A percentile compares a stretch with the other conserved stretches of the same genome.
These are phyloP conservation scores for Linum lewisii DNA, from an alignment of 345 rosid genomes.

Conservation along the genomic window DNA sequence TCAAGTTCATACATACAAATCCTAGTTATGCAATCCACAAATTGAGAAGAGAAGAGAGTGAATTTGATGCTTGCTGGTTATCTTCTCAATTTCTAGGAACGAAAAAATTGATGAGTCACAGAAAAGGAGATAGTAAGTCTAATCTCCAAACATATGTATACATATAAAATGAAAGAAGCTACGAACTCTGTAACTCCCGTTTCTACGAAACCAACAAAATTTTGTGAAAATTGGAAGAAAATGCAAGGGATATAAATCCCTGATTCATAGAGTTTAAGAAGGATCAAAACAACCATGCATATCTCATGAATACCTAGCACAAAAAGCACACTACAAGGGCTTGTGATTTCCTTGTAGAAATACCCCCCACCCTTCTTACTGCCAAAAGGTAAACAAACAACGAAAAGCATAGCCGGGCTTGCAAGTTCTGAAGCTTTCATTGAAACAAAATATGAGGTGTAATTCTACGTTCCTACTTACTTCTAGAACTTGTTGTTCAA, in stretches of 20 bases:
- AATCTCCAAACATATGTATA: neutral
- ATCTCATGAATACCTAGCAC: neutral
- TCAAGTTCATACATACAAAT: conserved; percentile 6
- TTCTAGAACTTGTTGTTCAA: conserved; percentile 76
- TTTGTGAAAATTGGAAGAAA: neutral
- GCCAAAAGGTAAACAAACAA: neutral
- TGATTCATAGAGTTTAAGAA: neutral
- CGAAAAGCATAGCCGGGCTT: too few relatives aligned
- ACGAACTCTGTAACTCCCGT: neutral
- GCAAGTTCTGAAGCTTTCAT: too few relatives aligned
- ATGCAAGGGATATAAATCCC: neutral
- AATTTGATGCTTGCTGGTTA: conserved; percentile 3
- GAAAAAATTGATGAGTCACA: neutral
- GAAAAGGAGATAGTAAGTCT: neutral
- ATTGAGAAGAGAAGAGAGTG: neutral
- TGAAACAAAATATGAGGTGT: neutral
- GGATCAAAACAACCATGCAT: neutral
- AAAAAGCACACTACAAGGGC: too few relatives aligned
- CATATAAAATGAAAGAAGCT: too few relatives aligned
- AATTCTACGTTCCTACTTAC: conserved; percentile 33
- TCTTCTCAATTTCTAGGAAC: neutral
- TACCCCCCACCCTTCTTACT: too few relatives aligned
- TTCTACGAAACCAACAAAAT: neutral
- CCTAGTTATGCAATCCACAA: neutral
- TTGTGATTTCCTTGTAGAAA: too few relatives aligned